phyloP scores from a whole-genome alignment of 768 basidiomycete genomes.

The Kwoniella europaea region DNA sequence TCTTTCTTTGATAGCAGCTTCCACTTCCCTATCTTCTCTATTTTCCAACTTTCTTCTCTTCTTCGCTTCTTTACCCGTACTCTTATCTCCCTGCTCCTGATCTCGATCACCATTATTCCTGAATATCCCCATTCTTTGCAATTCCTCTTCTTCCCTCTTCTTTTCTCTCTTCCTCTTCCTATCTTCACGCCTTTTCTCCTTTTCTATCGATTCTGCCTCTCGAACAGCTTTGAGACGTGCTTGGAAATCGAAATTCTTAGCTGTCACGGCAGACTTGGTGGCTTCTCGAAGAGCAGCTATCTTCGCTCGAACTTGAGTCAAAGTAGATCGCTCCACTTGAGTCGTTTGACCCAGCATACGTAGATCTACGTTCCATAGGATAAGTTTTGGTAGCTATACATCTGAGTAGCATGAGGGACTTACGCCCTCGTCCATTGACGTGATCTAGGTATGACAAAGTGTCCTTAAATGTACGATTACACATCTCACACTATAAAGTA shows the following conservation, averaged over 20 bases:
- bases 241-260: conserved; percentile 95
- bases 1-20: conserved; percentile 58
- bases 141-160: conserved; percentile 68
- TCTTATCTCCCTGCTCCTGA: neutral
- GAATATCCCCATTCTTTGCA: conserved; percentile 64
- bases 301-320: conserved; percentile 87
- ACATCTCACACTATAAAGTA: conserved; percentile 71
- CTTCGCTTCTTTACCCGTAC: conserved; percentile 2
- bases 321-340: conserved; percentile 82
- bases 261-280: conserved; percentile 77
- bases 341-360: conserved; percentile 95
- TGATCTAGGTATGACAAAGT: conserved; percentile 93
- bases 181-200: conserved; percentile 60
- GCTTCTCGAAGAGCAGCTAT: conserved; percentile 86
- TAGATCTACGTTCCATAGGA: conserved; percentile 67
- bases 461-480: conserved; percentile 90
- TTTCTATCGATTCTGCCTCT: conserved; percentile 69
- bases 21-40: conserved; percentile 29
- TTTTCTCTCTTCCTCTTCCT: conserved; percentile 75
- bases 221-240: conserved; percentile 81
- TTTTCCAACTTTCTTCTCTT: conserved; percentile 22
- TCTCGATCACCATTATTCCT: conserved; percentile 2
- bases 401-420: conserved; percentile 55
- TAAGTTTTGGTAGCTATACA: no score
- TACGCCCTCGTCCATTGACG: conserved; percentile 90